Percentiles rank a stretch among this genome's conserved stretches.
Conservation (phyloP, 1,139 yeast genomes). For the Pichia sp. region DNA sequence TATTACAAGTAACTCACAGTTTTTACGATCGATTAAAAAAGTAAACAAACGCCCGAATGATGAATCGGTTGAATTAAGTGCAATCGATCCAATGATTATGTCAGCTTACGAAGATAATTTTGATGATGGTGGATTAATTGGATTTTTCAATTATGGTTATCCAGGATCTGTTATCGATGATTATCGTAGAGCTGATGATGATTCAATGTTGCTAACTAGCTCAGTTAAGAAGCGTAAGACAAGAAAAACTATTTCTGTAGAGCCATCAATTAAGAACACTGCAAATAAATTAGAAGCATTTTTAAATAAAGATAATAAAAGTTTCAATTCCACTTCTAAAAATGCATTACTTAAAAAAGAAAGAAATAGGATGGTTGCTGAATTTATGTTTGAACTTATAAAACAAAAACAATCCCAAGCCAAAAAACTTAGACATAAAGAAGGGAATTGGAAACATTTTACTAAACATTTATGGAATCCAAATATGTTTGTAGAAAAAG, state of each 20-base stretch:
- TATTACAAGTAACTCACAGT: background rate
- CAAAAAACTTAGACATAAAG: slow-evolving; percentile 15
- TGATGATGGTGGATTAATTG: slow-evolving; percentile 4
- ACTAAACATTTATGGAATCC: slow-evolving; percentile 13
- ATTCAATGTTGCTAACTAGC: slow-evolving; percentile 9
- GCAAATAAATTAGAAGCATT: slow-evolving; percentile 19
- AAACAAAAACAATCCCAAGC: slow-evolving; percentile 19
- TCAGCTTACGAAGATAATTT: slow-evolving; percentile 13
- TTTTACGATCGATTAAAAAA: background rate
- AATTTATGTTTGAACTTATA: slow-evolving; percentile 25
- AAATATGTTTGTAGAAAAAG: slow-evolving; percentile 14
- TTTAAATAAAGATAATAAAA: slow-evolving; percentile 25
- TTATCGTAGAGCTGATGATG: slow-evolving; percentile 2
- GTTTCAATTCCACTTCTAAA: slow-evolving; percentile 22
- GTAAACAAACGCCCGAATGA: slow-evolving; percentile 10
- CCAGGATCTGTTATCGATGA: slow-evolving; percentile 10
- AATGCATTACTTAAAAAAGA: slow-evolving; percentile 21
- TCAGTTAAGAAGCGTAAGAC: slow-evolving; percentile 14
- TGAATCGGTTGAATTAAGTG: slow-evolving; percentile 11
- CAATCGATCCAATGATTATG: slow-evolving; percentile 10
- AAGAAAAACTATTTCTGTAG: slow-evolving; percentile 19
- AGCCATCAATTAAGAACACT: slow-evolving; percentile 18
- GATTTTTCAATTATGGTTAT: slow-evolving; percentile 15
- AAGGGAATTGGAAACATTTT: slow-evolving; percentile 25
- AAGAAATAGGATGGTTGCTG: slow-evolving; percentile 24